These are phyloP conservation scores for Ilex asprella DNA, from an alignment of 257 asterid genomes.

Conservation along the genomic window DNA sequence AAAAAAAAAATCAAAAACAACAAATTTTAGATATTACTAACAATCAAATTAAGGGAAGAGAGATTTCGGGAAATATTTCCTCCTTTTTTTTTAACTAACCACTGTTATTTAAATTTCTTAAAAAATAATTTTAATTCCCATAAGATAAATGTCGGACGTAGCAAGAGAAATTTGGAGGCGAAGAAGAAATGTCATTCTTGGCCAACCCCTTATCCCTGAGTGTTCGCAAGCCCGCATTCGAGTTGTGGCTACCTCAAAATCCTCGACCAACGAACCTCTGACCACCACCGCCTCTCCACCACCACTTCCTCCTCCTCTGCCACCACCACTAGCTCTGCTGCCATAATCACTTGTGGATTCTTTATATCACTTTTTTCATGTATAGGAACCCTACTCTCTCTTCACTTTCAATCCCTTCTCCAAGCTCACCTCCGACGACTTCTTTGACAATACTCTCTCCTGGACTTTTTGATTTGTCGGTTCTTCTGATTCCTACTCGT, in stretches of 20 bases:
- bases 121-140: too few species aligned
- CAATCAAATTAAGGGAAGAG: too few species aligned
- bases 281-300: slow-evolving; percentile 69
- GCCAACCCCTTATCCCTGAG: slow-evolving; percentile 82
- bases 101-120: too few species aligned
- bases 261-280: slow-evolving; percentile 79
- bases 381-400: slow-evolving; percentile 60
- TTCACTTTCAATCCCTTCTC: slow-evolving; percentile 75
- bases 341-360: slow-evolving; percentile 27
- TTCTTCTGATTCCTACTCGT: slow-evolving; percentile 64
- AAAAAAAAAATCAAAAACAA: too few species aligned
- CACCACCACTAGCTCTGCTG: slow-evolving; percentile 12
- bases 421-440: slow-evolving; percentile 64
- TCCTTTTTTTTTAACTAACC: too few species aligned
- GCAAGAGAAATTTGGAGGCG: neutral
- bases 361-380: slow-evolving; percentile 37
- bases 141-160: too few species aligned
- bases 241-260: slow-evolving; percentile 83
- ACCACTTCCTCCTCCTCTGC: neutral
- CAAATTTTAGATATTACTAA: too few species aligned
- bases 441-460: slow-evolving; percentile 61
- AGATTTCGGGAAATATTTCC: too few species aligned
- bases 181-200: slow-evolving; percentile 45
- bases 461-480: slow-evolving; percentile 79
- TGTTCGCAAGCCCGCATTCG: slow-evolving; percentile 78